phyloP scores from a whole-genome alignment of 495 filamentous ascomycete genomes.

The Neurospora sp. region DNA sequence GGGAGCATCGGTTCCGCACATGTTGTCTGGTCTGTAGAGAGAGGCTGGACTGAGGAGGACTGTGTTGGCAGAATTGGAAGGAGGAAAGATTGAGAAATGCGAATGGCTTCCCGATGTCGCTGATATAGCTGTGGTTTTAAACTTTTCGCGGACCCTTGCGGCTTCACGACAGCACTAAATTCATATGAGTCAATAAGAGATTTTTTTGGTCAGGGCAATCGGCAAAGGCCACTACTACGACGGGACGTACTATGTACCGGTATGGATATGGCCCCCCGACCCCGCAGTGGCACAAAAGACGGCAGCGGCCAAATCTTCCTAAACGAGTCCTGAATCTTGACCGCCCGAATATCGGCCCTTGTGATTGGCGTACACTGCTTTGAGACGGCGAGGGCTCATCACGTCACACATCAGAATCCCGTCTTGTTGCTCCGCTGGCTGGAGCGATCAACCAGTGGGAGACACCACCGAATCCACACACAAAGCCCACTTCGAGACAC shows the following conservation, averaged over 20 bases:
- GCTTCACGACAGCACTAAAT: not conserved
- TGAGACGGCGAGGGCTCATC: constrained; percentile 6
- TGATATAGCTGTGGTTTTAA: constrained; percentile 17
- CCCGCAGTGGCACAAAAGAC: constrained; percentile 25
- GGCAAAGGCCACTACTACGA: not conserved
- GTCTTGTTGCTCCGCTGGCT: not conserved
- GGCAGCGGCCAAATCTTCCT: not conserved
- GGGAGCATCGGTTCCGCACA: constrained; percentile 19
- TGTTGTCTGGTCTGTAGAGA: constrained; percentile 11
- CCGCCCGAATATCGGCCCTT: constrained; percentile 1
- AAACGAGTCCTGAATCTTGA: not conserved
- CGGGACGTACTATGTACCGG: not conserved
- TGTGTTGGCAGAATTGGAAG: constrained; percentile 5
- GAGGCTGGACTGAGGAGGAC: not conserved
- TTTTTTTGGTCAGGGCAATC: constrained; percentile 13
- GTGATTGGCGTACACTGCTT: constrained; percentile 14
- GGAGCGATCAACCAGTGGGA: not conserved
- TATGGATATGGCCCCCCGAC: constrained; percentile 3
- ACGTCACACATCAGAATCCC: constrained; percentile 9
- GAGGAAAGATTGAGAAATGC: not conserved
- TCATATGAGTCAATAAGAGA: constrained; percentile 27
- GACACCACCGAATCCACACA: not conserved
- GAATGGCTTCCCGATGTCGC: constrained; percentile 23
- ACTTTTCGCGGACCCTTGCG: constrained; percentile 5
- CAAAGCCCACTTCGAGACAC: not conserved